Evolutionary conservation across 2,329 filamentous ascomycete genomes (phyloP), one percentile per base, ranked within the genome.

Genomic region (Chaetomiaceae sp.): DNA sequence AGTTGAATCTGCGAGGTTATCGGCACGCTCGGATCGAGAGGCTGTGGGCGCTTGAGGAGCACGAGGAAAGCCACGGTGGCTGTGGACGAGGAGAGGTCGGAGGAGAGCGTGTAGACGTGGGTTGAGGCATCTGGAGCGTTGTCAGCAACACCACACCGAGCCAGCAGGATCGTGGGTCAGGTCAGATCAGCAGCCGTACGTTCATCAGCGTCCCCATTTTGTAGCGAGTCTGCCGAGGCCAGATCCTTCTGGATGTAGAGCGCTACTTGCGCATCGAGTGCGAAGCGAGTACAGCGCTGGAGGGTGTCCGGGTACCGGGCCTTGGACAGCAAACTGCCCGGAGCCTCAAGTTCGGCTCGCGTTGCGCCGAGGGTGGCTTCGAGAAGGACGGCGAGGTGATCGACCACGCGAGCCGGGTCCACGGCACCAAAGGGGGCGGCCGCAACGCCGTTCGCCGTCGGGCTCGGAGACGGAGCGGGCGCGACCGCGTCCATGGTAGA

Each of bases 181-280:
- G 5, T 24, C 33, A 10, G n/a, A 4, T 24, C 33, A 24, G 35
- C 11, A 38, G 34, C 56, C 73, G 54, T 63, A 78, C 73, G 63
- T 56, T 67, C 57, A 50, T 68, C 65, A 47, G 70, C 67, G 14
- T 66, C 58, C 36, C 70, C 75, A 53, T 79, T 74, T 47, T 76
- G 69, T 33, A 71, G 60, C 45, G 75, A 65, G 39, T 76, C 72
- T 11, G 73, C 72, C 53, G 75, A 71, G 43, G 77, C 68, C 54
- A 83, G 63, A 62, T 91, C 88, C 69, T 96, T 95, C 64, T 93
- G 86, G 53, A 96, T 84, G 68, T 97, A 97, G 53, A 98, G 73
- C 45, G 86, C 88, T 52, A 84, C 82, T 69, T 95, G 88, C 48
- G 85, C 76, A 68, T 98, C 94, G 51, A 83, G 81, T 48, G 89